These are phyloP conservation scores for Musa beccarii DNA, from an alignment of 176 grass and related monocot genomes.

Conservation along the genomic window DNA sequence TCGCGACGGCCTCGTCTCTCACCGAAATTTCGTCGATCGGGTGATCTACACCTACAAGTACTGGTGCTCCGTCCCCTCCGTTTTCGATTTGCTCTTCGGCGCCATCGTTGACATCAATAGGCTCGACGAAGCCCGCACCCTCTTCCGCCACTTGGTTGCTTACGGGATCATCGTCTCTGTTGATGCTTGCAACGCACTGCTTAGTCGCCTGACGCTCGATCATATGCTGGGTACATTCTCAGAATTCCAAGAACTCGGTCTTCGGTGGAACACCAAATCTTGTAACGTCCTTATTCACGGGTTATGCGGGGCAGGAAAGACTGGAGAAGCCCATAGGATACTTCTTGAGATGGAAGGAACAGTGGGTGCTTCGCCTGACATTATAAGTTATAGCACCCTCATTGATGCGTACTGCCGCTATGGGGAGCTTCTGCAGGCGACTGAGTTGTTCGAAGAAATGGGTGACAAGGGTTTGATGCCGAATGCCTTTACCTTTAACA, in stretches of 20 bases:
- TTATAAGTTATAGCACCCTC: slow-evolving; percentile 69
- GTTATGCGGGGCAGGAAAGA: slow-evolving; percentile 30
- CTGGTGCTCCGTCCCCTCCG: slow-evolving; percentile 65
- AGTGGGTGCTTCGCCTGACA: slow-evolving; percentile 29
- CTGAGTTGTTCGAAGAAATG: slow-evolving; percentile 67
- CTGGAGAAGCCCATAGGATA: slow-evolving; percentile 41
- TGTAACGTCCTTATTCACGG: slow-evolving; percentile 66
- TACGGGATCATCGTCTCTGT: slow-evolving; percentile 58
- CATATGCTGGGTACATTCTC: slow-evolving; percentile 47
- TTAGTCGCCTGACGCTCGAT: slow-evolving; percentile 40
- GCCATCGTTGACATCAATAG: slow-evolving; percentile 39
- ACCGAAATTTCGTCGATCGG: slow-evolving; percentile 51
- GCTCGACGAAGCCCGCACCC: slow-evolving; percentile 23
- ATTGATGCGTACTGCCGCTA: slow-evolving; percentile 56
- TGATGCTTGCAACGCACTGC: slow-evolving; percentile 55
- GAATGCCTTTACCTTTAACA: slow-evolving; percentile 53
- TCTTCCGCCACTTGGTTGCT: slow-evolving; percentile 52
- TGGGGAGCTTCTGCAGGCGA: slow-evolving; percentile 38
- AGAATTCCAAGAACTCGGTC: slow-evolving; percentile 30
- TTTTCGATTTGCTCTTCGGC: slow-evolving; percentile 68
- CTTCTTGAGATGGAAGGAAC: slow-evolving; percentile 37
- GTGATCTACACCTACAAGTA: slow-evolving; percentile 75
- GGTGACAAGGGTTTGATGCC: slow-evolving; percentile 39
- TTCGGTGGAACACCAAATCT: slow-evolving; percentile 49
- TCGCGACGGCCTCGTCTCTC: slow-evolving; percentile 35